These are phyloP conservation scores for Russula lepida DNA, from an alignment of 768 basidiomycete genomes.

Conservation along the genomic window DNA sequence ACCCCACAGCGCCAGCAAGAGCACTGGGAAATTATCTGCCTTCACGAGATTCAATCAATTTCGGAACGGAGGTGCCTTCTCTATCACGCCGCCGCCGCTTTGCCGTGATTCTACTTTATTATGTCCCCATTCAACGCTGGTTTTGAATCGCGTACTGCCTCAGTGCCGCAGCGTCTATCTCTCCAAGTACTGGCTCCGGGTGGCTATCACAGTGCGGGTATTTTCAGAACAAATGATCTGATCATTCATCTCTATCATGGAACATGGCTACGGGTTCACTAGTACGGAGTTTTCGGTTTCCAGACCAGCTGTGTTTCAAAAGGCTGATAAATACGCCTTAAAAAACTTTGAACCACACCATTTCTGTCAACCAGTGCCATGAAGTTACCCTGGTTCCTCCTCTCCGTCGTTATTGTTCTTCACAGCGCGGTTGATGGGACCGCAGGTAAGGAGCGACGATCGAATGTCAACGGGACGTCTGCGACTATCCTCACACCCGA, in stretches of 20 bases:
- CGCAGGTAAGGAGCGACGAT: background rate
- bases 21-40: too few relatives aligned
- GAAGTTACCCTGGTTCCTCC: background rate
- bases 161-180: too few relatives aligned
- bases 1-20: too few relatives aligned
- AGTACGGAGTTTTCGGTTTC: background rate
- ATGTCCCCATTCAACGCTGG: too few relatives aligned
- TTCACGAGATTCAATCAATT: too few relatives aligned
- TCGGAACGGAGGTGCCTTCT: too few relatives aligned
- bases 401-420: background rate
- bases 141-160: too few relatives aligned
- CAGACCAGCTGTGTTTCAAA: background rate
- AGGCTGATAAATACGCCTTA: background rate
- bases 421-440: background rate
- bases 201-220: too few relatives aligned
- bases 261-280: background rate
- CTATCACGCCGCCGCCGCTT: too few relatives aligned
- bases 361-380: background rate
- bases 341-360: background rate
- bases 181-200: too few relatives aligned
- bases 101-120: too few relatives aligned
- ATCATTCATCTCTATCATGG: background rate
- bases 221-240: background rate
- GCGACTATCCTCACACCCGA: slow-evolving; percentile 7
- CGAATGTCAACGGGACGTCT: background rate